A percentile compares a stretch with the other conserved stretches of the same genome.
phyloP scores from a whole-genome alignment of 2,329 filamentous ascomycete genomes.

The Penicillium sp. region DNA sequence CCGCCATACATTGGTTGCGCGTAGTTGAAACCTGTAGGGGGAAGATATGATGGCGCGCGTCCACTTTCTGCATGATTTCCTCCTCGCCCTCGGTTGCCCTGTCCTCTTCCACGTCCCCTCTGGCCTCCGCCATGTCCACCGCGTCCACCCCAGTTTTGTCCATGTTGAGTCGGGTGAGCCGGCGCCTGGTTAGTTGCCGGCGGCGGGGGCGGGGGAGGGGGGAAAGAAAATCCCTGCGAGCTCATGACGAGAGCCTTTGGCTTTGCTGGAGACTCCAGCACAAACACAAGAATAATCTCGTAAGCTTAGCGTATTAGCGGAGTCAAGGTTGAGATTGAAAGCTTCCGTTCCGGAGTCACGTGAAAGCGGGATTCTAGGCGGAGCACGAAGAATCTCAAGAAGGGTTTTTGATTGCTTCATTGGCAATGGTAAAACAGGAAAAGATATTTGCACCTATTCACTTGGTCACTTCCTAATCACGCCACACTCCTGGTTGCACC shows the following conservation, averaged over 20 bases:
- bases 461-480: background rate
- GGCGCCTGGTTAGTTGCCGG: conserved; percentile 24
- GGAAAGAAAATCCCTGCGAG: conserved; percentile 48
- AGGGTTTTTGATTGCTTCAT: conserved; percentile 3
- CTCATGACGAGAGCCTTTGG: conserved; percentile 35
- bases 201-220: conserved; percentile 45
- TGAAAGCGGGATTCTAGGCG: background rate
- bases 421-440: background rate
- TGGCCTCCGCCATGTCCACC: conserved; percentile 12
- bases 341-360: conserved; percentile 5
- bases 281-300: conserved; percentile 28
- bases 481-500: background rate
- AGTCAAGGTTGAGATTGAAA: conserved; percentile 3
- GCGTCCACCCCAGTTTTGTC: conserved; percentile 33
- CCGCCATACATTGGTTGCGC: conserved; percentile 31
- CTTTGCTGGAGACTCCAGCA: conserved; percentile 28
- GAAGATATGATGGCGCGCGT: conserved; percentile 22
- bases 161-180: conserved; percentile 28
- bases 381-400: conserved; percentile 7
- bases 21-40: conserved; percentile 29
- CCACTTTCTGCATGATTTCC: conserved; percentile 19
- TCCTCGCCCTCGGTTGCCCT: conserved; percentile 33
- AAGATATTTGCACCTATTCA: background rate
- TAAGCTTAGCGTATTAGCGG: background rate
- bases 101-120: conserved; percentile 37